Evolutionary conservation across 23 red algal species (phyloP).

Genomic region (Gracilariopsis chorda): DNA sequence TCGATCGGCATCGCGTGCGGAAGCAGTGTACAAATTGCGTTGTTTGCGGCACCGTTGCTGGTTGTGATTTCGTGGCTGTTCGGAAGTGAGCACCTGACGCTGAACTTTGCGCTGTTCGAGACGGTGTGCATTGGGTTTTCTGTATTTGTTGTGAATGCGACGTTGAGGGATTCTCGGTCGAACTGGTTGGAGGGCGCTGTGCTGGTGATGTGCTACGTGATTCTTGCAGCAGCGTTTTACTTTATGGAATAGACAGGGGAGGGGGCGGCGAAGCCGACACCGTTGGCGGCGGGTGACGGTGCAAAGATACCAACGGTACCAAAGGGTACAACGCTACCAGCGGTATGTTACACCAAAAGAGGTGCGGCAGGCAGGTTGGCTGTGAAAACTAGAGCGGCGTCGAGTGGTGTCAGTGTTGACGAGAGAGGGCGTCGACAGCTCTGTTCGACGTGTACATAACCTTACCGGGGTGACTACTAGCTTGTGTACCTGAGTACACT

Average conservation of each 20-base stretch:
- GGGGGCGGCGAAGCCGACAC: too few species aligned
- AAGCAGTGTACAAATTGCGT: slow-evolving; percentile 92
- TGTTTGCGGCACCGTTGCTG: slow-evolving; percentile 89
- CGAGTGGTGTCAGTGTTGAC: too few species aligned
- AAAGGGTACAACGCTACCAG: too few species aligned
- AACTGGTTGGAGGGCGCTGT: slow-evolving; percentile 97
- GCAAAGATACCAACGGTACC: neutral
- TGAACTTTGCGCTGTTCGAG: slow-evolving; percentile 84
- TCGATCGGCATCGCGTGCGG: slow-evolving; percentile 90
- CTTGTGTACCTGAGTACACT: too few species aligned
- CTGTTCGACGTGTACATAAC: too few species aligned
- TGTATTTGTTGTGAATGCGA: slow-evolving; percentile 86
- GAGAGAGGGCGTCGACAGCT: too few species aligned
- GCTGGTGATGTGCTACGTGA: slow-evolving; percentile 76
- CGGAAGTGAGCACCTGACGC: slow-evolving; percentile 61
- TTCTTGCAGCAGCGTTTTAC: slow-evolving; percentile 79
- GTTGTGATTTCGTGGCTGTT: slow-evolving; percentile 91
- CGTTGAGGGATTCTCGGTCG: slow-evolving; percentile 76
- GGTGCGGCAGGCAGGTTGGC: too few species aligned
- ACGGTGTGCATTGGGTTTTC: slow-evolving; percentile 67
- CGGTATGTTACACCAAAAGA: too few species aligned
- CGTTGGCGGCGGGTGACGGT: neutral
- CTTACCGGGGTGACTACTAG: too few species aligned
- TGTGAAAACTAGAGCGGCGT: too few species aligned
- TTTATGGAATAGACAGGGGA: slow-evolving; percentile 62